These are phyloP conservation scores for Pilatotrama ljubarskyi DNA, from an alignment of 768 basidiomycete genomes.

Conservation along the genomic window DNA sequence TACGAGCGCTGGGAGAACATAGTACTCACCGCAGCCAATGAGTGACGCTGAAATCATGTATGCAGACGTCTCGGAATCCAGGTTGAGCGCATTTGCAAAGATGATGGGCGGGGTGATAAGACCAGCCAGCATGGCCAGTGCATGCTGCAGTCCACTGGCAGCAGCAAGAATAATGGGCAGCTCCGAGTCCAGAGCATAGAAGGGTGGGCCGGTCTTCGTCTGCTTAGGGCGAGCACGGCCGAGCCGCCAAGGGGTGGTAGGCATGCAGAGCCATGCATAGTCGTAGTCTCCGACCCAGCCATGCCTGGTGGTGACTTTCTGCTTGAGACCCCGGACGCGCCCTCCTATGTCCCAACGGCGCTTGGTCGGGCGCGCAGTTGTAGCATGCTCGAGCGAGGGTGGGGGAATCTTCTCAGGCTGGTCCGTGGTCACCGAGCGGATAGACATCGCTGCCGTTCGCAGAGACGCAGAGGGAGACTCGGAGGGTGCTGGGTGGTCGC, in stretches of 20 bases:
- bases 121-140: conserved; percentile 81
- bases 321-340: conserved; percentile 22
- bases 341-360: conserved; percentile 10
- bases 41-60: conserved; percentile 84
- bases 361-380: not conserved
- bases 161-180: conserved; percentile 75
- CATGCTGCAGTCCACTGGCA: conserved; percentile 71
- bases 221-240: conserved; percentile 29
- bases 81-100: conserved; percentile 60
- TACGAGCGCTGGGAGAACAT: no score
- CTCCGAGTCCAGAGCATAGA: conserved; percentile 72
- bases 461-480: not conserved
- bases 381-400: conserved; percentile 14
- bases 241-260: conserved; percentile 57
- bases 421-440: conserved; percentile 31
- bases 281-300: conserved; percentile 89
- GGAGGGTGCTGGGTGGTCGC: not conserved
- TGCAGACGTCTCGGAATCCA: conserved; percentile 58
- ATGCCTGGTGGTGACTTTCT: conserved; percentile 48
- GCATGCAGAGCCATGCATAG: conserved; percentile 70
- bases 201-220: conserved; percentile 52
- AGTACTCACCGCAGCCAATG: conserved; percentile 67
- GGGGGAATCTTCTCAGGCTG: conserved; percentile 31
- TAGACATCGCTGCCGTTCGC: conserved; percentile 23
- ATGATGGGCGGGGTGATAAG: conserved; percentile 85